Conservation (phyloP, 495 filamentous ascomycete genomes). For the Penicillium roqueforti region DNA sequence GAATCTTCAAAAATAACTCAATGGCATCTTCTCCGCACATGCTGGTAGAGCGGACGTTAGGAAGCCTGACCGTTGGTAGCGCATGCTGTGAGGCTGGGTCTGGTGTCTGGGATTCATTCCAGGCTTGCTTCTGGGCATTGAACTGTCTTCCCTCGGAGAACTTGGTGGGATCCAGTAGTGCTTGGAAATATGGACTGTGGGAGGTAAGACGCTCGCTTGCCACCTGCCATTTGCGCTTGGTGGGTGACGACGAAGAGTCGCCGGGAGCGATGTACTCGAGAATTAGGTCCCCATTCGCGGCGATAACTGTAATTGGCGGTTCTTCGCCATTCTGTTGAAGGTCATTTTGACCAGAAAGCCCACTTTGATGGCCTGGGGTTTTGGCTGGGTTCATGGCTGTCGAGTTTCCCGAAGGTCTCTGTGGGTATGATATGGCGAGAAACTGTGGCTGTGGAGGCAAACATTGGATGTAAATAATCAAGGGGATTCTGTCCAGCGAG, state of each 20-base stretch:
- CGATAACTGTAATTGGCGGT: slow-evolving; percentile 18
- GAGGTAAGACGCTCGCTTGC: slow-evolving; percentile 27
- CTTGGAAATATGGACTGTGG: slow-evolving; percentile 45
- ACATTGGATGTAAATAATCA: background rate
- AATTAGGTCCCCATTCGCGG: slow-evolving; percentile 33
- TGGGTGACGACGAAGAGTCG: slow-evolving; percentile 7
- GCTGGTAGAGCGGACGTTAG: slow-evolving; percentile 17
- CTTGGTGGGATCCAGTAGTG: slow-evolving; percentile 44
- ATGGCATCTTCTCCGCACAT: slow-evolving; percentile 34
- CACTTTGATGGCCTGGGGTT: background rate
- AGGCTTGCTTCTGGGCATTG: slow-evolving; percentile 25
- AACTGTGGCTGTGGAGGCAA: background rate
- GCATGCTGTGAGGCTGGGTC: background rate
- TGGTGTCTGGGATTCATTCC: slow-evolving; percentile 1
- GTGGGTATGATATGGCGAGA: background rate
- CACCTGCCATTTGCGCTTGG: slow-evolving; percentile 34
- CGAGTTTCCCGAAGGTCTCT: background rate
- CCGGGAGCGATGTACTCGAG: slow-evolving; percentile 27
- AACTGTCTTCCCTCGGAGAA: slow-evolving; percentile 44
- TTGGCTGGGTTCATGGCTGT: slow-evolving; percentile 2
- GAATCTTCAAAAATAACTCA: slow-evolving; percentile 36
- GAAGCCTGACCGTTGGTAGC: slow-evolving; percentile 31
- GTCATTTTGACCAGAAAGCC: background rate
- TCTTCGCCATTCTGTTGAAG: background rate
- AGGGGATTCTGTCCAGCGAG: background rate